Evolutionary conservation across 2,329 filamentous ascomycete species (phyloP).

Genomic region (Alternaria arborescens): DNA sequence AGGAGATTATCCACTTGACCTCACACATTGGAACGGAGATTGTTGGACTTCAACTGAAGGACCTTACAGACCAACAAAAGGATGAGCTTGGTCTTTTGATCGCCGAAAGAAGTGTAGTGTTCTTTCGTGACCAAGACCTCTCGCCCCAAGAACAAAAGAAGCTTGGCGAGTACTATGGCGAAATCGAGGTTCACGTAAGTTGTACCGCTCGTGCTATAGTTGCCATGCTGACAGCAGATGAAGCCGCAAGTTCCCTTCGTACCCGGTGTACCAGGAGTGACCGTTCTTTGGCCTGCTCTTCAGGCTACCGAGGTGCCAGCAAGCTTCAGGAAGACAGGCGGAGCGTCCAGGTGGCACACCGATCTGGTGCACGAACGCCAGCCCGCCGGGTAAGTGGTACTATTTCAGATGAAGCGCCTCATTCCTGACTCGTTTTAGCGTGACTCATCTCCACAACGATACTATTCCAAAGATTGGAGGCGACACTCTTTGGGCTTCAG

Average conservation of each 20-base stretch:
- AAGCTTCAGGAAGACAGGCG: constrained; percentile 72
- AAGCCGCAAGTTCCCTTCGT: constrained; percentile 76
- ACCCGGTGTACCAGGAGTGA: constrained; percentile 69
- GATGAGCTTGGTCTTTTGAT: constrained; percentile 59
- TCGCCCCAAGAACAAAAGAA: constrained; percentile 43
- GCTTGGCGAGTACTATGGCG: constrained; percentile 51
- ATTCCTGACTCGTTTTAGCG: constrained; percentile 36
- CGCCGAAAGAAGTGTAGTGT: constrained; percentile 56
- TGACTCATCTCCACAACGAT: constrained; percentile 75
- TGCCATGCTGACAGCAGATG: neutral
- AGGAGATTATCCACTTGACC: constrained; percentile 55
- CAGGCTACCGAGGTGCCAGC: constrained; percentile 68
- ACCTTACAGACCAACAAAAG: constrained; percentile 57
- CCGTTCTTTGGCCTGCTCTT: constrained; percentile 75
- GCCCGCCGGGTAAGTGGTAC: constrained; percentile 63
- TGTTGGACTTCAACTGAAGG: constrained; percentile 57
- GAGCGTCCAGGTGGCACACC: constrained; percentile 73
- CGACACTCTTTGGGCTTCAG: constrained; percentile 75
- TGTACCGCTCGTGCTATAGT: neutral
- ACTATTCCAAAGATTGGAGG: constrained; percentile 71
- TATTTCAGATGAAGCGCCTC: neutral
- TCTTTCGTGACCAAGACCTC: constrained; percentile 61
- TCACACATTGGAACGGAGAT: constrained; percentile 51
- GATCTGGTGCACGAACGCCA: constrained; percentile 76
- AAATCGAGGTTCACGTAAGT: constrained; percentile 73